Percentiles rank a stretch among this genome's conserved stretches.
Conservation (phyloP, 75 land plant species). For the Adiantum capillusveneris region DNA sequence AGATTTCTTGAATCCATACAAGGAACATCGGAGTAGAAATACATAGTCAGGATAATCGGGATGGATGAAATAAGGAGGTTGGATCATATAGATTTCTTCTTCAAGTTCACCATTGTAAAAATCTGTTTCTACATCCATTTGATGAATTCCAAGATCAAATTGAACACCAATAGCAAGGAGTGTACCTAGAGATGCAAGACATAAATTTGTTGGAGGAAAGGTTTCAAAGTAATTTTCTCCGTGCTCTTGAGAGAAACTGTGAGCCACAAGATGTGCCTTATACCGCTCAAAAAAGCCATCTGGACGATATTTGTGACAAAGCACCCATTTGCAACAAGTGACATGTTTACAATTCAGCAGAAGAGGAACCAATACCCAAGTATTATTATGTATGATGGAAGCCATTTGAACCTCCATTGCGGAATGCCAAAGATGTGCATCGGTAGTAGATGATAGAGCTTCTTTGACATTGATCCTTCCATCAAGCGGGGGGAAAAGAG, state of each 20-base stretch:
- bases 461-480: too few relatives aligned
- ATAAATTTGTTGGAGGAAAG: conserved; percentile 10
- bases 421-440: too few relatives aligned
- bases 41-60: not conserved
- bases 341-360: too few relatives aligned
- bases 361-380: too few relatives aligned
- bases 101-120: not conserved
- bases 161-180: not conserved
- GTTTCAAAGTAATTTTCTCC: conserved; percentile 17
- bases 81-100: conserved; percentile 19
- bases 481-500: too few relatives aligned
- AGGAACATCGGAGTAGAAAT: too few relatives aligned
- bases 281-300: conserved; percentile 12
- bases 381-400: too few relatives aligned
- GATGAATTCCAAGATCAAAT: conserved; percentile 5
- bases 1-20: too few relatives aligned
- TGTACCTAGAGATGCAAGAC: conserved; percentile 8
- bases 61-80: conserved; percentile 7
- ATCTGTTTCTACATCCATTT: conserved; percentile 18
- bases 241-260: conserved; percentile 1
- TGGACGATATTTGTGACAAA: too few relatives aligned
- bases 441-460: too few relatives aligned
- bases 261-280: conserved; percentile 16
- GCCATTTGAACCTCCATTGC: too few relatives aligned
- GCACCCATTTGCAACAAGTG: too few relatives aligned